Evolutionary conservation across 2,329 filamentous ascomycete species (phyloP).

Genomic region (Verticillium dahliae): DNA sequence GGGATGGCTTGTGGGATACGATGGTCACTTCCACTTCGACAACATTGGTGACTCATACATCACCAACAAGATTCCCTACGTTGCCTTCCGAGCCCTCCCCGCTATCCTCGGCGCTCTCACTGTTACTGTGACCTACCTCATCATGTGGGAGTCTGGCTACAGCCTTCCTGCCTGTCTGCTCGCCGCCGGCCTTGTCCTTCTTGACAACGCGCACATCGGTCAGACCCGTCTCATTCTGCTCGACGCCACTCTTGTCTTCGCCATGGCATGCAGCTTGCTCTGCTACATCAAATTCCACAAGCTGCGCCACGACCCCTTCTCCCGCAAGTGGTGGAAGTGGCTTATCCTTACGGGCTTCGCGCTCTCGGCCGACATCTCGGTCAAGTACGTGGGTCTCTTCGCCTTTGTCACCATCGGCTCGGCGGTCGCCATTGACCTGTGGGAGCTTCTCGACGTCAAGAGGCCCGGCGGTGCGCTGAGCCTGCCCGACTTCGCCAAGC

Average conservation of each 20-base stretch:
- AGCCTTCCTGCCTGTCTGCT: conserved; percentile 87
- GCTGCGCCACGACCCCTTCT: conserved; percentile 79
- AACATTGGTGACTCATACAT: conserved; percentile 99
- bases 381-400: conserved; percentile 95
- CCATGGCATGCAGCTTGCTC: conserved; percentile 91
- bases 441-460: conserved; percentile 88
- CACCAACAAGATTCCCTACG: conserved; percentile 92
- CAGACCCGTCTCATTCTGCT: conserved; percentile 93
- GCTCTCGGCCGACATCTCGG: conserved; percentile 95
- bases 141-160: conserved; percentile 99
- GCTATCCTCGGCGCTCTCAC: conserved; percentile 88
- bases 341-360: conserved; percentile 89
- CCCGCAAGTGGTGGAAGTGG: conserved; percentile 99
- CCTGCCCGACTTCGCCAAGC: conserved; percentile 75
- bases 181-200: conserved; percentile 77
- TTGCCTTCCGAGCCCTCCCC: conserved; percentile 89
- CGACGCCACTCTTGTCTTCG: conserved; percentile 87
- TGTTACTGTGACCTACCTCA: conserved; percentile 87
- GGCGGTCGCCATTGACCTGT: conserved; percentile 88
- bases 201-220: conserved; percentile 96
- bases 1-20: conserved; percentile 95
- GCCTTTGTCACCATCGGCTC: conserved; percentile 96
- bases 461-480: conserved; percentile 74
- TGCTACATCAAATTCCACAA: conserved; percentile 99
- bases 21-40: conserved; percentile 95